phyloP scores from a whole-genome alignment of 768 basidiomycete species.

The Suillus fuscotomentosus region DNA sequence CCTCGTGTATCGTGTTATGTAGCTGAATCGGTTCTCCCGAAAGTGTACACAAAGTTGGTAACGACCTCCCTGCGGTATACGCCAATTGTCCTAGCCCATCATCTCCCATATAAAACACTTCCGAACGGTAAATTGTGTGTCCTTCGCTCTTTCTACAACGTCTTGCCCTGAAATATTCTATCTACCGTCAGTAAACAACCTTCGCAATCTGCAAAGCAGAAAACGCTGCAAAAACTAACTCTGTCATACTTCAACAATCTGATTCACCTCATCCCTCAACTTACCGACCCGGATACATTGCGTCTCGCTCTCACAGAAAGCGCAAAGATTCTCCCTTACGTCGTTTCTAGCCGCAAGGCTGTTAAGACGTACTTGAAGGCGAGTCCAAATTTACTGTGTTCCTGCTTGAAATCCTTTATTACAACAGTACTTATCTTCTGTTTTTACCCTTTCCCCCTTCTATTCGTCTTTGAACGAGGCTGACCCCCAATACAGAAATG shows the following conservation, averaged over 20 bases:
- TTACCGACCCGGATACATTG: conserved; percentile 64
- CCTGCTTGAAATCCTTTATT: not conserved
- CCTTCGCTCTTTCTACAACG: not conserved
- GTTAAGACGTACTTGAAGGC: conserved; percentile 89
- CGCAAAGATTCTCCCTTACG: conserved; percentile 86
- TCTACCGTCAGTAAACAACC: conserved; percentile 70
- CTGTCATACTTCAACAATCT: conserved; percentile 89
- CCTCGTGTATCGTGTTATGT: not conserved
- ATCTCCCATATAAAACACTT: conserved; percentile 83
- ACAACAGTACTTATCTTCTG: conserved; percentile 1
- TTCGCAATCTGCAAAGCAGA: conserved; percentile 76
- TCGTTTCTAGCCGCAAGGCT: conserved; percentile 79
- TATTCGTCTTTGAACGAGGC: not conserved
- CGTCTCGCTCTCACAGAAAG: conserved; percentile 80
- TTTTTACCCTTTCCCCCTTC: conserved; percentile 5
- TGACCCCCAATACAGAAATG: conserved; percentile 54
- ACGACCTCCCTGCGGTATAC: conserved; percentile 87
- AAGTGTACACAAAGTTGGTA: conserved; percentile 95
- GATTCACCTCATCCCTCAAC: conserved; percentile 73
- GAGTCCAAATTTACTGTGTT: conserved; percentile 6
- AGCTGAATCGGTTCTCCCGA: not conserved
- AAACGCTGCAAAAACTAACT: conserved; percentile 82
- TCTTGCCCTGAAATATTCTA: conserved; percentile 5
- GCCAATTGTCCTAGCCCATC: conserved; percentile 83
- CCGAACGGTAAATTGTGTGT: conserved; percentile 85